Evolutionary conservation across 441 rosid genomes (phyloP), one percentile per base, ranked within the genome.

Genomic region (Gossypium schwendimanii): DNA sequence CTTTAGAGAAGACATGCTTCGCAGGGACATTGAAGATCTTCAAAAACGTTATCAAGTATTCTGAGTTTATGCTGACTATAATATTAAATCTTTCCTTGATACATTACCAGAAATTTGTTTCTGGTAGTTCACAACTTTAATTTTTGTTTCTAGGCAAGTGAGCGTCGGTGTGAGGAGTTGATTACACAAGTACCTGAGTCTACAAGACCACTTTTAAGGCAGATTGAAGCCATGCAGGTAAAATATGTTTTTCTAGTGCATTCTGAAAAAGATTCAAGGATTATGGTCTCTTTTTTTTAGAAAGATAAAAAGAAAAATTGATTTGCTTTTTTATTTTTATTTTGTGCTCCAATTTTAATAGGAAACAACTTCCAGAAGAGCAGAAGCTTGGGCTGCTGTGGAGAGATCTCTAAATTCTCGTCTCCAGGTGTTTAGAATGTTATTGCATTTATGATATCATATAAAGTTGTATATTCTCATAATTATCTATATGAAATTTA

Each of bases 161-260:
- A 96, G 81, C 94, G 97, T 5, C 94, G 97, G 63, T 93, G 98
- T 77, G 98, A 96, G 87, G 99, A 96, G 83, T 88, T 96, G 84
- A 82, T 93, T 71, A 86, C 92, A 60, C 97, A 92, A 84, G 99
- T 96, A 73, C 99, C 97, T 72, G 98, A 96, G 66, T 96, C 99
- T 71, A 96, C 99, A 59, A 89, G 97, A 82, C 99, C 98, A 76
- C 92, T 96, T 73, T 79, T 91, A 78, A 86, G 98, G 80, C 99
- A 96, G 86, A 96, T 96, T 65, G 97, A 96, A 85, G 98, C 98
- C 23, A 92, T 96, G 88, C 98, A 93, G 96, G 99, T 93, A 54
- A 63, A 59, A 59, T 67, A 64, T 67, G 69, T 49, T 58, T 63
- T 82, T 80, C 54, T 54, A 53, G 3, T 23, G 36, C 69, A 20